A percentile compares a stretch with the other conserved stretches of the same genome.
Evolutionary conservation across 192 early-diverging fungal species (phyloP).

Genomic region (Umbelopsis vinacea): DNA sequence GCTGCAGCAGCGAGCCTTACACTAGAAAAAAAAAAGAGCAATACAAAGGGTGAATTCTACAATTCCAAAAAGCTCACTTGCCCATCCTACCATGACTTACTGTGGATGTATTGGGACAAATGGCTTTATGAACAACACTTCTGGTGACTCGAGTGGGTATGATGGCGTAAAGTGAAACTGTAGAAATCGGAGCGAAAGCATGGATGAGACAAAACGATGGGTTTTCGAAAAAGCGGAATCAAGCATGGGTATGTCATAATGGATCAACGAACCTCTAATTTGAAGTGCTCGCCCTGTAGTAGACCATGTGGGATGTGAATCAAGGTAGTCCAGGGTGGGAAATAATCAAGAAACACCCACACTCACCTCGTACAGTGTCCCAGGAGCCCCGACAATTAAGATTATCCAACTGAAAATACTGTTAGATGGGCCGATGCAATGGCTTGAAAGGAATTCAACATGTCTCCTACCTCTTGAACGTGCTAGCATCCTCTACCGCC

Average conservation of each 20-base stretch:
- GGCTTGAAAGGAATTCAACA: background rate
- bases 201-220: background rate
- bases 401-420: constrained; percentile 62
- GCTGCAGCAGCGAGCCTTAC: background rate
- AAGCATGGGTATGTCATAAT: background rate
- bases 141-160: constrained; percentile 77
- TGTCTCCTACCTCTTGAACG: constrained; percentile 53
- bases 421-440: background rate
- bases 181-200: background rate
- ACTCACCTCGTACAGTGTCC: constrained; percentile 70
- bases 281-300: constrained; percentile 51
- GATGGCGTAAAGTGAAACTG: constrained; percentile 74
- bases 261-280: constrained; percentile 44
- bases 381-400: constrained; percentile 61
- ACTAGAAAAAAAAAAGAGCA: constrained; percentile 18
- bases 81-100: constrained; percentile 32
- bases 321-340: background rate
- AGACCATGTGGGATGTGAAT: constrained; percentile 9
- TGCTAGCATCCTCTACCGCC: constrained; percentile 52
- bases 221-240: background rate
- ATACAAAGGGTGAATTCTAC: background rate
- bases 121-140: constrained; percentile 65
- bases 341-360: background rate
- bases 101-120: constrained; percentile 76
- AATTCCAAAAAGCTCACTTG: background rate